These are phyloP conservation scores for Sechiopsis laciniata DNA, from an alignment of 306 rosid species.

Conservation along the genomic window DNA sequence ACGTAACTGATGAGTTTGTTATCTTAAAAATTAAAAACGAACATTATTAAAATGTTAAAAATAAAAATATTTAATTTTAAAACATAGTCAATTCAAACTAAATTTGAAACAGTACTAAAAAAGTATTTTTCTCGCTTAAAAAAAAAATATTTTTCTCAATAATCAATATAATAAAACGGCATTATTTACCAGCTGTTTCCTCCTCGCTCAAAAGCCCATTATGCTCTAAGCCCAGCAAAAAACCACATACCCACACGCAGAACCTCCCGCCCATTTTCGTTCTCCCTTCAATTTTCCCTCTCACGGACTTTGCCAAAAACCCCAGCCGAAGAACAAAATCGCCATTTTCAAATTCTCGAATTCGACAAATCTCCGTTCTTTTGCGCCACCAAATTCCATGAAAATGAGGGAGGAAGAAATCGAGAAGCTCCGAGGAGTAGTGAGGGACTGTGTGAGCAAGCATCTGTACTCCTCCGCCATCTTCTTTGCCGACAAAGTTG, in stretches of 20 bases:
- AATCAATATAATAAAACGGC: too few species aligned
- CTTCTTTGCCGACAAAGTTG: slow-evolving; percentile 91
- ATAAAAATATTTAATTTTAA: too few species aligned
- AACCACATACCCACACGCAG: neutral
- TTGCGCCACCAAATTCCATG: neutral
- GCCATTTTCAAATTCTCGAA: neutral
- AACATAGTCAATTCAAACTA: too few species aligned
- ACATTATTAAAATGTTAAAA: too few species aligned
- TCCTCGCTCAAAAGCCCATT: too few species aligned
- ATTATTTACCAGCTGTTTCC: too few species aligned
- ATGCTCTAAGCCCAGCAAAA: neutral
- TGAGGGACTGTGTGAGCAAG: slow-evolving; percentile 85
- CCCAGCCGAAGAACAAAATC: neutral
- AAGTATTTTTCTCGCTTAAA: too few species aligned
- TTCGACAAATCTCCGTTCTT: neutral
- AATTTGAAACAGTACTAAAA: too few species aligned
- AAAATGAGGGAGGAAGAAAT: slow-evolving; percentile 77
- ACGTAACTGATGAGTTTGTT: too few species aligned
- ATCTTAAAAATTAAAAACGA: too few species aligned
- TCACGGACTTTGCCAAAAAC: slow-evolving; percentile 12
- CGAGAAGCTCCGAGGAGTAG: slow-evolving; percentile 90
- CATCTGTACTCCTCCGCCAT: slow-evolving; percentile 91
- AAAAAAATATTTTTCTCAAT: too few species aligned
- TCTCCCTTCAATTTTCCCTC: neutral
- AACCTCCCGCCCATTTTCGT: slow-evolving; percentile 26